Evolutionary conservation across 768 basidiomycete species (phyloP).

Genomic region (Clavaria fumosa): DNA sequence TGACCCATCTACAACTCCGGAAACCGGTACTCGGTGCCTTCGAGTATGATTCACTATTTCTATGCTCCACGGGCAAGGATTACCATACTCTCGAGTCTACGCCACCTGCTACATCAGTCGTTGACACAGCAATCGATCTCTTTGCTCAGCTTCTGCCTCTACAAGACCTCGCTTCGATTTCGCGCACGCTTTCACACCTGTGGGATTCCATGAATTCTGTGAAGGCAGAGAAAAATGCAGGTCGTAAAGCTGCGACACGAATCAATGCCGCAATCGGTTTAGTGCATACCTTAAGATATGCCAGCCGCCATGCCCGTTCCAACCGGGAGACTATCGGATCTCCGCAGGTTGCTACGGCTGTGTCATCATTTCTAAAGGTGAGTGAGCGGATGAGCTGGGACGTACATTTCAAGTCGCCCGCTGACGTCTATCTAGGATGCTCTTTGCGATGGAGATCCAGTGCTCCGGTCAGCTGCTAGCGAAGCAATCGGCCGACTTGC

Average conservation of each 20-base stretch:
- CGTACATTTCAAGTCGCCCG: no score
- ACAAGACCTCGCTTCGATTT: slow-evolving; percentile 50
- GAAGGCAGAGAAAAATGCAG: slow-evolving; percentile 77
- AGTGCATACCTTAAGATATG: slow-evolving; percentile 48
- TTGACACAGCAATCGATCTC: slow-evolving; percentile 79
- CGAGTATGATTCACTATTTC: slow-evolving; percentile 71
- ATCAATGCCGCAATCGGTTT: slow-evolving; percentile 71
- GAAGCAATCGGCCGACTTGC: slow-evolving; percentile 83
- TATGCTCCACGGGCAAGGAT: slow-evolving; percentile 39
- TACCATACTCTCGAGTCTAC: slow-evolving; percentile 43
- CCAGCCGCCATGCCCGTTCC: slow-evolving; percentile 36
- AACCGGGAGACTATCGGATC: slow-evolving; percentile 53
- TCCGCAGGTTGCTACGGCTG: slow-evolving; percentile 38
- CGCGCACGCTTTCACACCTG: slow-evolving; percentile 40
- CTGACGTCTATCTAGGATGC: slow-evolving; percentile 41
- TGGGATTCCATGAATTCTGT: slow-evolving; percentile 53
- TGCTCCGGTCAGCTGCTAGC: slow-evolving; percentile 64
- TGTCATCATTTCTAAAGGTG: slow-evolving; percentile 71
- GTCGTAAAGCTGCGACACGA: slow-evolving; percentile 69
- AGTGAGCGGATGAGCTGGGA: no score
- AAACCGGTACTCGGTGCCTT: slow-evolving; percentile 70
- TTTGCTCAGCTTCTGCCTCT: slow-evolving; percentile 67
- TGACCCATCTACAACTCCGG: slow-evolving; percentile 32
- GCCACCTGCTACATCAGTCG: slow-evolving; percentile 65
- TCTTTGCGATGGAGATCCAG: slow-evolving; percentile 64